Evolutionary conservation across 129 eudicot genomes (phyloP).

Genomic region (Saussurea involucrata): DNA sequence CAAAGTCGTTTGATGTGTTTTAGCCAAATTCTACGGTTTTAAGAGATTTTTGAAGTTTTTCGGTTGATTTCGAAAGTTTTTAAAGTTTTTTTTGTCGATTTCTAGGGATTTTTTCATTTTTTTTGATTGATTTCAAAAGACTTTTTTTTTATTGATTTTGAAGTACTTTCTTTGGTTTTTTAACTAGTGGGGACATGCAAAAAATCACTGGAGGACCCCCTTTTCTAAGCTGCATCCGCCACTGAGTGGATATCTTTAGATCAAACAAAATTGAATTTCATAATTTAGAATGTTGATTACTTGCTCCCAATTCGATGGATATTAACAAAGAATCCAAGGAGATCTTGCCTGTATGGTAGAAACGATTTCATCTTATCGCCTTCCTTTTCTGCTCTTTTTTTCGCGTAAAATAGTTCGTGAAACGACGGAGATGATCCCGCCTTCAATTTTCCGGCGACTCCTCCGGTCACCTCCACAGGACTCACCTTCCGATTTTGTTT

Average conservation of each 20-base stretch:
- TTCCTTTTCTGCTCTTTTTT: constrained; percentile 48
- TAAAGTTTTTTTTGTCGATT: too few relatives aligned
- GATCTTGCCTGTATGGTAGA: constrained; percentile 65
- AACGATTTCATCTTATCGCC: constrained; percentile 53
- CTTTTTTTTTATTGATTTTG: too few relatives aligned
- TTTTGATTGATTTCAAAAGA: too few relatives aligned
- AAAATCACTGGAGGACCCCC: too few relatives aligned
- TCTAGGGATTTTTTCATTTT: too few relatives aligned
- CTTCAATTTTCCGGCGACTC: constrained; percentile 4
- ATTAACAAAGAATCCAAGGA: constrained; percentile 58
- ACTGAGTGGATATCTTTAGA: not conserved
- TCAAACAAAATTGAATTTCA: not conserved
- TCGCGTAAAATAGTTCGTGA: constrained; percentile 49
- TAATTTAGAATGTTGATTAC: constrained; percentile 24
- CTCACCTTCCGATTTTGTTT: constrained; percentile 7
- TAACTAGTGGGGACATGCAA: too few relatives aligned
- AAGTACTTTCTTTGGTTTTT: too few relatives aligned
- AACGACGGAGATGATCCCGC: constrained; percentile 27
- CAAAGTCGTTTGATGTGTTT: too few relatives aligned
- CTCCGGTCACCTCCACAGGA: not conserved
- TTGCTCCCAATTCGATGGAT: constrained; percentile 31
- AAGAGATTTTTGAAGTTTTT: too few relatives aligned
- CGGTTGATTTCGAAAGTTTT: too few relatives aligned
- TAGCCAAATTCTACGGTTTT: too few relatives aligned
- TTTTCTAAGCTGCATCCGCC: too few relatives aligned